These are phyloP conservation scores for Talinum fruticosum DNA, from an alignment of 148 eudicot species.

Conservation along the genomic window DNA sequence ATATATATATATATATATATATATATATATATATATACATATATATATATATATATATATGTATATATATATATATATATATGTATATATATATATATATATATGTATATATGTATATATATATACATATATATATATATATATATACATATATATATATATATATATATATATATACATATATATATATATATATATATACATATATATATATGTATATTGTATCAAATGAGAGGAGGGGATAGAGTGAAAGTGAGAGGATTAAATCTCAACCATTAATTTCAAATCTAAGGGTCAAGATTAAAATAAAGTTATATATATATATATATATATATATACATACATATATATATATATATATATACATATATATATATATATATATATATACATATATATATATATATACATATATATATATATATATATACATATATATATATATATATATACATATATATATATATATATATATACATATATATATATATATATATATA, in stretches of 20 bases:
- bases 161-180: background rate
- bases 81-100: no score
- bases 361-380: background rate
- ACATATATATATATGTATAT: background rate
- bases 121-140: no score
- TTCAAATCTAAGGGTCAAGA: no score
- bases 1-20: no score
- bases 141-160: background rate
- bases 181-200: background rate
- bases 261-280: no score
- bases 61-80: no score
- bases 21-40: no score
- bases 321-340: background rate
- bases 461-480: background rate
- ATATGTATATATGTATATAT: no score
- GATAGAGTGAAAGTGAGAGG: no score
- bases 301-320: background rate
- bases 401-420: background rate
- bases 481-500: constrained; percentile 2
- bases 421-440: background rate
- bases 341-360: background rate
- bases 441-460: background rate
- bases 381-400: background rate
- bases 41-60: no score
- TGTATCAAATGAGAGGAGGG: no score